A percentile compares a stretch with the other conserved stretches of the same genome.
phyloP scores from a whole-genome alignment of 2,329 filamentous ascomycete genomes.

The Allantophomopsis cytisporea region DNA sequence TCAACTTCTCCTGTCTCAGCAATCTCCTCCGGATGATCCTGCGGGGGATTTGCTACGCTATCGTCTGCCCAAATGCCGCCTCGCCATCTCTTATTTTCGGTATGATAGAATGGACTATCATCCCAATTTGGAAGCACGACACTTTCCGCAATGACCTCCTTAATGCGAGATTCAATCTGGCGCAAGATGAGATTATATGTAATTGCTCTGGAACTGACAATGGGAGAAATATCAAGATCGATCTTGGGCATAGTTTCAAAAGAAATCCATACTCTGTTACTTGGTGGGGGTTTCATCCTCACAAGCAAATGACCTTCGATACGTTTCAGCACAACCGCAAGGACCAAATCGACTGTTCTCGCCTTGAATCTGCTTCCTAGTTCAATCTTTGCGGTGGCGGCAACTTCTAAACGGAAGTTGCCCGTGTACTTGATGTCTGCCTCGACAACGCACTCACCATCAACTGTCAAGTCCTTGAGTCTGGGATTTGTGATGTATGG shows the following conservation, averaged over 20 bases:
- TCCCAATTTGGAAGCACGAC: constrained; percentile 93
- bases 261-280: constrained; percentile 90
- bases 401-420: constrained; percentile 79
- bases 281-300: constrained; percentile 87
- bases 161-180: constrained; percentile 88
- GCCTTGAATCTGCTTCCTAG: constrained; percentile 80
- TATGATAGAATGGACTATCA: constrained; percentile 82
- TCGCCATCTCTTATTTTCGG: constrained; percentile 61
- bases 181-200: constrained; percentile 86
- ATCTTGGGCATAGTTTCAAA: constrained; percentile 92
- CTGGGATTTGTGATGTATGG: constrained; percentile 83
- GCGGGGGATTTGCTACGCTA: constrained; percentile 25
- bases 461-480: constrained; percentile 78
- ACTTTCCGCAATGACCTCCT: constrained; percentile 86
- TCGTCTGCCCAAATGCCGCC: constrained; percentile 68
- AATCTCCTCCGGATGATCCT: constrained; percentile 22
- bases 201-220: constrained; percentile 89
- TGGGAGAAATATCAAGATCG: constrained; percentile 87
- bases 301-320: constrained; percentile 76
- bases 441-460: constrained; percentile 80
- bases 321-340: constrained; percentile 74
- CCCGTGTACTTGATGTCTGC: constrained; percentile 81
- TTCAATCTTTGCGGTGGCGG: constrained; percentile 86
- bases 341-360: constrained; percentile 75
- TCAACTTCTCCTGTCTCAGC: constrained; percentile 32